Conservation (phyloP, 2,329 filamentous ascomycete genomes). For the Apiospora sp. region DNA sequence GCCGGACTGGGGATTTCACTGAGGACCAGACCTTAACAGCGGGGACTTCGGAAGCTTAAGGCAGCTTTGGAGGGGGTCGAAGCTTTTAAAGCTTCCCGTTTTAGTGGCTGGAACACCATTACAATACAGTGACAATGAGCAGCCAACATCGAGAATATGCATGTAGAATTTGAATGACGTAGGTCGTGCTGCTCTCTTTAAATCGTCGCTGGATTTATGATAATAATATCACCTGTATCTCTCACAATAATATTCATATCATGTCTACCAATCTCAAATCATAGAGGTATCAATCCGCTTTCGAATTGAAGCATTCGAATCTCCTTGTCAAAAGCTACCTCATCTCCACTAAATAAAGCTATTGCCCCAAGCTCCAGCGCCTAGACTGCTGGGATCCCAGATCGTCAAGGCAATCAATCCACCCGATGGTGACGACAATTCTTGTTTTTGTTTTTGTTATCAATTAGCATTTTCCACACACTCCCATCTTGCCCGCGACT, state of each 20-base stretch:
- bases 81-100: not conserved
- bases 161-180: not conserved
- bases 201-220: not conserved
- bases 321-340: not conserved
- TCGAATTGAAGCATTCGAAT: not conserved
- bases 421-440: constrained; percentile 17
- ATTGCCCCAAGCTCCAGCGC: constrained; percentile 15
- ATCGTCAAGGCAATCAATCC: constrained; percentile 12
- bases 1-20: not conserved
- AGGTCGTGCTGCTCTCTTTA: not conserved
- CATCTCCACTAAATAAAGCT: constrained; percentile 11
- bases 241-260: not conserved
- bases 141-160: not conserved
- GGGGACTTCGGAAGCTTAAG: not conserved
- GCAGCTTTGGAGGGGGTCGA: not conserved
- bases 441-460: not conserved
- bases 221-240: not conserved
- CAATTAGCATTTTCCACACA: not conserved
- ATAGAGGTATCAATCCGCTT: not conserved
- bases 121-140: not conserved
- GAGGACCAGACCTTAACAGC: not conserved
- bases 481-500: not conserved
- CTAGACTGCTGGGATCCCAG: constrained; percentile 6
- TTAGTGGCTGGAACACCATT: not conserved
- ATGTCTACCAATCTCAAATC: not conserved